A percentile compares a stretch with the other conserved stretches of the same genome.
Conservation (phyloP, 164 flowering plant genomes). For the Nymphaea colorata region DNA sequence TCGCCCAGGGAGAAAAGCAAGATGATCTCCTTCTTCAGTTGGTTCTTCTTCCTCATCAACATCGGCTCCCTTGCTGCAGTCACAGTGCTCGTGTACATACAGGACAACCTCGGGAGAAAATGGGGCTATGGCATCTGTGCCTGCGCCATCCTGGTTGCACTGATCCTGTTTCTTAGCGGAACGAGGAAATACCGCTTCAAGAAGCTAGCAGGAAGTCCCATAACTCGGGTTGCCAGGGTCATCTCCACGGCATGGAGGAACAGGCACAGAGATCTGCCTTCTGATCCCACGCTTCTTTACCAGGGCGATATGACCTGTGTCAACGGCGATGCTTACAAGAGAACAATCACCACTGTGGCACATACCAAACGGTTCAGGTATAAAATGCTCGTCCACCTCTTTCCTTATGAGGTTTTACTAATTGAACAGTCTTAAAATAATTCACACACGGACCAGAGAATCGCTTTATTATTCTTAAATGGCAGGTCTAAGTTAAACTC, state of each 20-base stretch:
- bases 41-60: conserved; percentile 92
- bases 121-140: conserved; percentile 92
- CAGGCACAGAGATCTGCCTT: conserved; percentile 43
- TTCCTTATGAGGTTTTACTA: too few relatives aligned
- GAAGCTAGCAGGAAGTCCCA: conserved; percentile 78
- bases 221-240: conserved; percentile 67
- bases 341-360: conserved; percentile 56
- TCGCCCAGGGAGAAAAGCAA: conserved; percentile 31
- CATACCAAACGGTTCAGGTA: conserved; percentile 77
- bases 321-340: conserved; percentile 9
- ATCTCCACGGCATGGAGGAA: conserved; percentile 62
- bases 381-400: conserved; percentile 9
- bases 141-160: conserved; percentile 34
- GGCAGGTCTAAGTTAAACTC: too few relatives aligned
- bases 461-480: too few relatives aligned
- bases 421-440: background rate
- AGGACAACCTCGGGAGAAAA: conserved; percentile 63
- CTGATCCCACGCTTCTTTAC: conserved; percentile 40
- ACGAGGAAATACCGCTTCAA: conserved; percentile 74
- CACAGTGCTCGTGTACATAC: conserved; percentile 76
- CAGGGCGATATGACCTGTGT: background rate
- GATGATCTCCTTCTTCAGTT: conserved; percentile 74
- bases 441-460: background rate
- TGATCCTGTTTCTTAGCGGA: conserved; percentile 51
- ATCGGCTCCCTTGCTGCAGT: conserved; percentile 75